Base-by-base conservation (phyloP, 2,329 filamentous ascomycete species). In the Moelleriella libera region DNA sequence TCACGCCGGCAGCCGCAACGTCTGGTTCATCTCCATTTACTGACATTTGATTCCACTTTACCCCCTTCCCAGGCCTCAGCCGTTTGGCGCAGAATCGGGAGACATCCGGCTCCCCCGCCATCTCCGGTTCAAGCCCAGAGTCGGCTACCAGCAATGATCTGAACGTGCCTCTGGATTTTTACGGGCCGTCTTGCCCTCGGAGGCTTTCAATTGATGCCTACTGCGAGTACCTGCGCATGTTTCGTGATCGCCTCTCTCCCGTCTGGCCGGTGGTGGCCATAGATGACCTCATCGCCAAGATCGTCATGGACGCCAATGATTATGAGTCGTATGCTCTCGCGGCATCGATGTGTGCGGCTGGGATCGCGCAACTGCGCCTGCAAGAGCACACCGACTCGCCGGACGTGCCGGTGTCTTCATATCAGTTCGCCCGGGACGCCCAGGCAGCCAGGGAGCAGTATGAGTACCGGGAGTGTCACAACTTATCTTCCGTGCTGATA, bases 291-390 rank as follows among this genome's bases (percentile, higher is more conserved):
- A 45, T 57, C 21, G 28, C 41, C 0, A 54, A 48, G 7, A 49
- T 58, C 6, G 44, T 48, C 6, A 14, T 48, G 2, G 49, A 53
- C 2, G 41, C 44, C 7, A 29, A 53, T 6, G 53, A 58, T 5
- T 47, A 51, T 3, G 57, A 59, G 12, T 49, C 56, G 21, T 54
- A 51, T 8, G 54, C 57, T 1, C 45, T 59, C 1, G 56, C 54
- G 7, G 57, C 56, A 5, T 50, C 57, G 3, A 28, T 59, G 2
- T 59, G 57, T 43, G 56, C 57, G 3, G 53, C 56, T 0, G 56
- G 56, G 1, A 58, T 59, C 32, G 57, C 55, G 7, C 57, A 58
- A 31, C 49, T 59, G 6, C 49, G 57, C 37, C 56, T 59, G 1
- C 28, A 34, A 31, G 56, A 58, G 30, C 55, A 58, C 44, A 46